phyloP scores from a whole-genome alignment of 768 basidiomycete species.

The Clavulina sp. region DNA sequence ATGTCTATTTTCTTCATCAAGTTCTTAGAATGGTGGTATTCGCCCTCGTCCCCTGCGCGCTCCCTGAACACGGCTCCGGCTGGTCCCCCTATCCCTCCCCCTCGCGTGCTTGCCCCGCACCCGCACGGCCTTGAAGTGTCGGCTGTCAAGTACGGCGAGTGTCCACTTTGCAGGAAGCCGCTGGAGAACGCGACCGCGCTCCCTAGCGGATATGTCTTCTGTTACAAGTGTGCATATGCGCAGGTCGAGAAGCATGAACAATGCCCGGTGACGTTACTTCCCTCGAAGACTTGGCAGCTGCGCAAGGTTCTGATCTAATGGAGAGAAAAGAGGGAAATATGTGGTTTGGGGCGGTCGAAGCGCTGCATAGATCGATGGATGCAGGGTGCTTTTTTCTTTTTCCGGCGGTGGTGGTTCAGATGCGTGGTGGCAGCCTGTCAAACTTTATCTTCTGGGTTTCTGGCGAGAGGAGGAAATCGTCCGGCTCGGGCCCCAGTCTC shows the following conservation, averaged over 20 bases:
- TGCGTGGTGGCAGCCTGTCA: too few species aligned
- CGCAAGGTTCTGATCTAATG: slow-evolving; percentile 68
- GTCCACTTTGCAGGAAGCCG: slow-evolving; percentile 56
- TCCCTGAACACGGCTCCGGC: slow-evolving; percentile 41
- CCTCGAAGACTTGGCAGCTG: slow-evolving; percentile 61
- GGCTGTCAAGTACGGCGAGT: slow-evolving; percentile 52
- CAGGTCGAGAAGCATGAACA: slow-evolving; percentile 57
- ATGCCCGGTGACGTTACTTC: slow-evolving; percentile 79
- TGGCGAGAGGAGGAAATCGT: too few species aligned
- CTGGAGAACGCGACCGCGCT: slow-evolving; percentile 79
- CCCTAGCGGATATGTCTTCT: slow-evolving; percentile 88
- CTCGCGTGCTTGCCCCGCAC: slow-evolving; percentile 55
- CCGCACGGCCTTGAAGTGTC: slow-evolving; percentile 53
- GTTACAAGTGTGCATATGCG: slow-evolving; percentile 79
- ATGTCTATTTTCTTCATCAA: slow-evolving; percentile 89
- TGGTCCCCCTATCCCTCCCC: slow-evolving; percentile 61
- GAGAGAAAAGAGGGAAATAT: too few species aligned
- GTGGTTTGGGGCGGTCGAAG: too few species aligned
- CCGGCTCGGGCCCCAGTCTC: too few species aligned
- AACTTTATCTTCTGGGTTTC: too few species aligned
- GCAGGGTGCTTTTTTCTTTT: too few species aligned
- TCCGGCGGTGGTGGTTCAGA: too few species aligned
- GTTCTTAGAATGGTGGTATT: slow-evolving; percentile 99
- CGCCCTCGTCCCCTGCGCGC: slow-evolving; percentile 71
- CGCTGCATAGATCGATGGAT: too few species aligned